These are phyloP conservation scores for Scutellaria galericulata DNA, from an alignment of 257 asterid species.

Conservation along the genomic window DNA sequence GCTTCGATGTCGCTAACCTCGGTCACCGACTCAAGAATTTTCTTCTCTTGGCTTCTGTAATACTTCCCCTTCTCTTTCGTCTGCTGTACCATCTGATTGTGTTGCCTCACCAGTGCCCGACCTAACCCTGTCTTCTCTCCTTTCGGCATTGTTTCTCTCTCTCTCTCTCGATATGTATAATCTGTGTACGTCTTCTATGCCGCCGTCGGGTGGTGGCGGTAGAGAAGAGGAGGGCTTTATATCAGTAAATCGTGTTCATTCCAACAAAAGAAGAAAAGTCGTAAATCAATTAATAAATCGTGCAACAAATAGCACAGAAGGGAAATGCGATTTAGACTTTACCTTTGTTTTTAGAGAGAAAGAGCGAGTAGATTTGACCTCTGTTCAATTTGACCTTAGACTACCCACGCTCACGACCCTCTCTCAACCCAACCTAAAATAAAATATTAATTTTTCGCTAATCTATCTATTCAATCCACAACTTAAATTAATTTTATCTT, in stretches of 20 bases:
- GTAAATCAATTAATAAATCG: not conserved
- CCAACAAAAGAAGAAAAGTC: not conserved
- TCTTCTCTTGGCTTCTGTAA: slow-evolving; percentile 74
- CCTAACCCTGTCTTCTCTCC: slow-evolving; percentile 78
- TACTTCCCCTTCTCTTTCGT: slow-evolving; percentile 73
- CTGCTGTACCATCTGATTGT: slow-evolving; percentile 79
- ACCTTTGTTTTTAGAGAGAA: too few species aligned
- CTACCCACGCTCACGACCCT: too few species aligned
- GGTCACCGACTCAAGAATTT: slow-evolving; percentile 90
- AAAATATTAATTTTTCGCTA: too few species aligned
- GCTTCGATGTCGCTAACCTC: slow-evolving; percentile 91
- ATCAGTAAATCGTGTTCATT: not conserved
- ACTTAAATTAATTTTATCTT: too few species aligned
- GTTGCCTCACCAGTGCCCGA: slow-evolving; percentile 92
- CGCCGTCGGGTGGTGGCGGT: slow-evolving; percentile 23
- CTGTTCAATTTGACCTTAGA: not conserved
- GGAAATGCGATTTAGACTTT: not conserved
- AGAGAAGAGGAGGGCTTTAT: slow-evolving; percentile 23
- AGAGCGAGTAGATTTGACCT: not conserved
- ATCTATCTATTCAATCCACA: too few species aligned
- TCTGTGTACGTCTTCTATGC: slow-evolving; percentile 12
- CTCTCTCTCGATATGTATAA: not conserved
- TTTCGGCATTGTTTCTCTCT: slow-evolving; percentile 54
- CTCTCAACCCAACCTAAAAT: too few species aligned
- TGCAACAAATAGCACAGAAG: too few species aligned